phyloP scores from a whole-genome alignment of 805 yeast genomes.

The Pichia nanzhaoensis region DNA sequence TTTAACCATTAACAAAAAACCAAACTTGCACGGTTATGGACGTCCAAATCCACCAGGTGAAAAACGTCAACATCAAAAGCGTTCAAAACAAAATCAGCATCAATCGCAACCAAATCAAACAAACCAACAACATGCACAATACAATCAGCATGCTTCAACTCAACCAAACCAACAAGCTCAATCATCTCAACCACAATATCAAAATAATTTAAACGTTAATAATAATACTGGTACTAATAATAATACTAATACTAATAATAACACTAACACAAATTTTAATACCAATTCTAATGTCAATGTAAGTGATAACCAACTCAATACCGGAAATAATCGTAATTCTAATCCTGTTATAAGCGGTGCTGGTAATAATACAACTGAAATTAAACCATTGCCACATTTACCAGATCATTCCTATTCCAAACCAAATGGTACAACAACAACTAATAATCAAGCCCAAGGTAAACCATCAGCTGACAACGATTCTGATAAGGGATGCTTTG shows the following conservation, averaged over 20 bases:
- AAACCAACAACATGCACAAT: conserved; percentile 13
- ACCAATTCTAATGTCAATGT: conserved; percentile 1
- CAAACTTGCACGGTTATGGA: conserved; percentile 93
- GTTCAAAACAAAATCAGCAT: conserved; percentile 28
- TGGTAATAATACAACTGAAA: conserved; percentile 7
- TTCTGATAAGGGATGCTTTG: conserved; percentile 24
- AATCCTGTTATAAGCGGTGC: conserved; percentile 10
- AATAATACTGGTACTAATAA: not conserved
- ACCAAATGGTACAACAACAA: not conserved
- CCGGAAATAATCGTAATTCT: conserved; percentile 1
- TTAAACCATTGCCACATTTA: conserved; percentile 31
- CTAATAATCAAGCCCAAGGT: conserved; percentile 20
- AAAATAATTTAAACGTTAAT: conserved; percentile 4
- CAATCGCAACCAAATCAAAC: conserved; percentile 14
- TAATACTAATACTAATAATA: not conserved
- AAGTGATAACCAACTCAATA: not conserved
- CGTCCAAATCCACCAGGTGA: conserved; percentile 81
- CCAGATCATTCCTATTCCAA: conserved; percentile 19
- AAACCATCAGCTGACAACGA: conserved; percentile 15
- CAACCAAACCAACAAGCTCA: conserved; percentile 19
- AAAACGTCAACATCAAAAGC: conserved; percentile 38
- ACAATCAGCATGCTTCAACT: conserved; percentile 27
- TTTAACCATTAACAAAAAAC: conserved; percentile 78
- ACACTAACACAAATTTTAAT: conserved; percentile 1
- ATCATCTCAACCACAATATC: conserved; percentile 13